Base-by-base conservation (phyloP, 1,284 basidiomycete species). In the Erythrobasidium hasegawianum region DNA sequence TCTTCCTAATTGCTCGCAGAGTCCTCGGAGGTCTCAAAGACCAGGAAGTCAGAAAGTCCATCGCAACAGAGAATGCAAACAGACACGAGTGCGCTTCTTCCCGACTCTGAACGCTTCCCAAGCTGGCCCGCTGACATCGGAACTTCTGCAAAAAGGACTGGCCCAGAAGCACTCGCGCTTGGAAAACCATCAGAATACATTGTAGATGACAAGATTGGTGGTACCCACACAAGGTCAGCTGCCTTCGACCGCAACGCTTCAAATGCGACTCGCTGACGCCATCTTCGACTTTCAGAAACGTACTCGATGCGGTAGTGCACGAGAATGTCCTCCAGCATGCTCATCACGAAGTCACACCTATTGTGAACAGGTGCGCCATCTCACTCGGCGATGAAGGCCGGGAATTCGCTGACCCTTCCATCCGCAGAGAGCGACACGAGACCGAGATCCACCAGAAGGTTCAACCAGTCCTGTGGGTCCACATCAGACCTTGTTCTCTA, bases 391-490 rank as follows among this genome's bases (percentile, higher is more conserved):
- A 7, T 5, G 22, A n/a, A 24, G n/a, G 5, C n/a, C 43, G 22
- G n/a, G n/a, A n/a, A n/a, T n/a, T n/a, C n/a, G 16, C 43, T 18
- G 22, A 47, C 14, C 16, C n/a, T 5, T 26, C 52, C 22, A 45
- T 65, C 20, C 38, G 53, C 62, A 55, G 62, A 33, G 43, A 57
- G 45, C 55, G 55, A 43, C 50, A 65, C 40, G 62, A 65, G 62
- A 58, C 56, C 16, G 62, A 65, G 40, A 65, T 65, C 38, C 56
- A 65, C 55, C 62, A 65, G 49, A 65, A 65, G 49, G 33, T 65
- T 14, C 62, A 65, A 55, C 62, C 62, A 16, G 62, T 65, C 43
- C 16, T 47, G 43, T 47, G 8, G n/a, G 43, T n/a, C n/a, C n/a
- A n/a, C n/a, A n/a, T n/a, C n/a, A n/a, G n/a, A n/a, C n/a, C n/a